Conservation (phyloP, 352 stramenopile species). For the Peronosclerospora sorghi region DNA sequence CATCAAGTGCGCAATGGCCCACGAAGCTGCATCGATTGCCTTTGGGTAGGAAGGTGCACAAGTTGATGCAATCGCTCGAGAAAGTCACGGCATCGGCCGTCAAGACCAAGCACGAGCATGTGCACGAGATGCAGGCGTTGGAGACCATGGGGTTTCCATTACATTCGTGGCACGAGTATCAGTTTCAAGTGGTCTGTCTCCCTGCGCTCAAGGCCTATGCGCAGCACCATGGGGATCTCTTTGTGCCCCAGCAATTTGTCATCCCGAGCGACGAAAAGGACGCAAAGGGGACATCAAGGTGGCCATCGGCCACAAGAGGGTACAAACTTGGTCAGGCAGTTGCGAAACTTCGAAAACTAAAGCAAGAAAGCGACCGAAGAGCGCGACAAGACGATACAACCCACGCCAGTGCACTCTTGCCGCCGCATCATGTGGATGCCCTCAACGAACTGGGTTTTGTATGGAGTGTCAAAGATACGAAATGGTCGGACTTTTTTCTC, state of each 20-base stretch:
- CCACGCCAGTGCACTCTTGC: constrained; percentile 5
- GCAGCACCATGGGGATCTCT: constrained; percentile 68
- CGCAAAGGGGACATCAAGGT: constrained; percentile 15
- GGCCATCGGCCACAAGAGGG: constrained; percentile 73
- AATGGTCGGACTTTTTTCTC: constrained; percentile 61
- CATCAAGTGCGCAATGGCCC: constrained; percentile 20
- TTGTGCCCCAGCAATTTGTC: constrained; percentile 89
- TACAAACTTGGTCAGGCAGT: constrained; percentile 82
- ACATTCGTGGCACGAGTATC: constrained; percentile 45
- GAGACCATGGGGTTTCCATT: constrained; percentile 49
- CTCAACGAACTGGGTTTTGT: constrained; percentile 89
- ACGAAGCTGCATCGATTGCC: constrained; percentile 35
- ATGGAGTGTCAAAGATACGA: constrained; percentile 76
- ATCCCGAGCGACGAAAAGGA: constrained; percentile 38
- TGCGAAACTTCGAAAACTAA: constrained; percentile 75
- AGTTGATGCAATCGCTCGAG: constrained; percentile 29
- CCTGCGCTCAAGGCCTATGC: constrained; percentile 78
- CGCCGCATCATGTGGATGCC: constrained; percentile 39
- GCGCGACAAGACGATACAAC: constrained; percentile 9
- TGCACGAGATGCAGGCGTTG: constrained; percentile 27
- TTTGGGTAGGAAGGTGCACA: constrained; percentile 47
- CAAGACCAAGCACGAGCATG: constrained; percentile 19
- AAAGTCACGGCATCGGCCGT: constrained; percentile 13
- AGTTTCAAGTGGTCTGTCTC: constrained; percentile 45
- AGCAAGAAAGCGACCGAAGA: constrained; percentile 18